These are phyloP conservation scores for Parascedosporium putredinis DNA, from an alignment of 2,329 filamentous ascomycete species.

Conservation along the genomic window DNA sequence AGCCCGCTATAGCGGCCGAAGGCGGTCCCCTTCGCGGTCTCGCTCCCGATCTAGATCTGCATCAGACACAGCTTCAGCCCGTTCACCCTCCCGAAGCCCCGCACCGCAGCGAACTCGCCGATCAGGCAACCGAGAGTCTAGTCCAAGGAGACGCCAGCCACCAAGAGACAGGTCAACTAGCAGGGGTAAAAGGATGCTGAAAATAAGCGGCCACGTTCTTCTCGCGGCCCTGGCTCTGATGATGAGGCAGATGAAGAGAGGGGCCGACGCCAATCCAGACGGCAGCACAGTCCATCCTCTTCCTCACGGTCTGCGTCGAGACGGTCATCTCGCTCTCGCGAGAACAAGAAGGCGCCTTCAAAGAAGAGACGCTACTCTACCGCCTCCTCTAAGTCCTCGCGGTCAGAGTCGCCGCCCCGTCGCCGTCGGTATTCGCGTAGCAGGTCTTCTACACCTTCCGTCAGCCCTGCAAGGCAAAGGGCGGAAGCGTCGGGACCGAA, in stretches of 20 bases:
- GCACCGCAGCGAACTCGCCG: constrained; percentile 22
- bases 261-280: constrained; percentile 26
- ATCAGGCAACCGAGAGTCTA: background rate
- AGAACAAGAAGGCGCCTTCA: constrained; percentile 3
- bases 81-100: constrained; percentile 16
- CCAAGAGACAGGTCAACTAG: constrained; percentile 39
- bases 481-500: constrained; percentile 19
- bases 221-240: constrained; percentile 20
- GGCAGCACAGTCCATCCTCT: constrained; percentile 16
- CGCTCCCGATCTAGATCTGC: constrained; percentile 26
- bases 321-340: constrained; percentile 10
- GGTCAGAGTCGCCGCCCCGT: constrained; percentile 3
- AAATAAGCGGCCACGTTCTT: constrained; percentile 25
- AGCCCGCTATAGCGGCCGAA: constrained; percentile 26
- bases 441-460: constrained; percentile 5
- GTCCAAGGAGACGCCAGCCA: background rate
- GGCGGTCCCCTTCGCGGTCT: constrained; percentile 30
- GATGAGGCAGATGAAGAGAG: constrained; percentile 27
- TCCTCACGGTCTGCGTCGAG: constrained; percentile 16
- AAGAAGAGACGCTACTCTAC: constrained; percentile 10
- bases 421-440: constrained; percentile 9
- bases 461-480: constrained; percentile 13
- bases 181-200: constrained; percentile 35
- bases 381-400: constrained; percentile 9
- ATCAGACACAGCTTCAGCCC: constrained; percentile 14